Evolutionary conservation across 441 rosid species (phyloP), one percentile per base, ranked within the genome.

Genomic region (Jatropha multifida): DNA sequence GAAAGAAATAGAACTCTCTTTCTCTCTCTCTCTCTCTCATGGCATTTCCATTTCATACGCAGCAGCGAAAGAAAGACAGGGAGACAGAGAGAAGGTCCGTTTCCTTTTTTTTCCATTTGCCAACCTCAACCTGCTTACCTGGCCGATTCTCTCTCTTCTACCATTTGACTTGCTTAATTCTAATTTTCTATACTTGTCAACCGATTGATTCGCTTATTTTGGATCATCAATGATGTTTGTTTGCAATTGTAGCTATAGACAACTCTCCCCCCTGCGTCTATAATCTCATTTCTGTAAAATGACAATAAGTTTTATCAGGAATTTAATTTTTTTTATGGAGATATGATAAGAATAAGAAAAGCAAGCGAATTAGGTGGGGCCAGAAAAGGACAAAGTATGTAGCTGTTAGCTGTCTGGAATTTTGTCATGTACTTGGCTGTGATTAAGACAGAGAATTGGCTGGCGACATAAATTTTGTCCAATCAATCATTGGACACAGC

Each of bases 391-490:
- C 15, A 8, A 58, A 59, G 38, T 15, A 23, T 26, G 32, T 32
- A 32, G 2, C 32, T 32, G 32, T 5, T 59, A 59, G 63, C 74
- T 71, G 65, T 38, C 41, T 41, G 0, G 54, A 71, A 9, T 63
- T 32, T 69, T 69, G 48, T 69, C 62, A 8, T 51, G 20, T 32
- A 0, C 0, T 23, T 32, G 32, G 32, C 32, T 32, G 32, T 32
- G 32, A 32, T 32, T 32, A 32, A 32, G 32, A 32, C 32, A 32
- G 0, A 44, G 17, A 10, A 0, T 17, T 68, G 32, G 18, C 49
- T 69, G 73, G 48, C 73, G 32, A 69, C 73, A 70, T 55, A 15
- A 70, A 54, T 40, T 70, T 40, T 62, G 61, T 55, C 64, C 72
- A 52, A 17, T 52, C 46, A 23, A 48, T 49, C 41, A 23, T 48